A percentile compares a stretch with the other conserved stretches of the same genome.
phyloP scores from a whole-genome alignment of 2,329 filamentous ascomycete species.

The Capronia americana region DNA sequence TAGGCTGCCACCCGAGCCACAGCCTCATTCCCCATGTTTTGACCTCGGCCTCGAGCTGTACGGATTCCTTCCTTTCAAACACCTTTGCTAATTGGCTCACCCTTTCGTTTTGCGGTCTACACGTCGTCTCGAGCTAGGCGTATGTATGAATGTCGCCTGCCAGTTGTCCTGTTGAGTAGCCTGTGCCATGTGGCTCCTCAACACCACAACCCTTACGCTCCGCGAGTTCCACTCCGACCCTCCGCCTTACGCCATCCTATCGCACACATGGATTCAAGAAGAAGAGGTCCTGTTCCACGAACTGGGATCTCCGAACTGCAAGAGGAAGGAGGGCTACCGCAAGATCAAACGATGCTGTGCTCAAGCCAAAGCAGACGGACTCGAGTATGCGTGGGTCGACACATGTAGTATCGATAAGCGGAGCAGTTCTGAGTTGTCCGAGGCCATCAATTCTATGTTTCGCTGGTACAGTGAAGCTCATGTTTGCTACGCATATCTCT shows the following conservation, averaged over 20 bases:
- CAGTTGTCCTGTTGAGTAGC: background rate
- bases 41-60: background rate
- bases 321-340: background rate
- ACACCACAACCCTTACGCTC: background rate
- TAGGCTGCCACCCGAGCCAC: background rate
- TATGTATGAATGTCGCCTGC: background rate
- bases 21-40: background rate
- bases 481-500: slow-evolving; percentile 30
- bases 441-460: slow-evolving; percentile 29
- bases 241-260: background rate
- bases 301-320: background rate
- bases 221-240: background rate
- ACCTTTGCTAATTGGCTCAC: background rate
- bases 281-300: background rate
- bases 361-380: background rate
- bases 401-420: slow-evolving; percentile 40
- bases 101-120: background rate
- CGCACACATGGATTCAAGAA: background rate
- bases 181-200: background rate
- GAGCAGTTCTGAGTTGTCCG: slow-evolving; percentile 37
- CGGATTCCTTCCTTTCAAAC: background rate
- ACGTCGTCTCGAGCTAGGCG: background rate
- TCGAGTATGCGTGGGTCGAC: slow-evolving; percentile 28
- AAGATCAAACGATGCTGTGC: background rate
- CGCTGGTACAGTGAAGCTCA: slow-evolving; percentile 36